A percentile compares a stretch with the other conserved stretches of the same genome.
These are phyloP conservation scores for Neonectria magnoliae DNA, from an alignment of 2,329 filamentous ascomycete species.

Conservation along the genomic window DNA sequence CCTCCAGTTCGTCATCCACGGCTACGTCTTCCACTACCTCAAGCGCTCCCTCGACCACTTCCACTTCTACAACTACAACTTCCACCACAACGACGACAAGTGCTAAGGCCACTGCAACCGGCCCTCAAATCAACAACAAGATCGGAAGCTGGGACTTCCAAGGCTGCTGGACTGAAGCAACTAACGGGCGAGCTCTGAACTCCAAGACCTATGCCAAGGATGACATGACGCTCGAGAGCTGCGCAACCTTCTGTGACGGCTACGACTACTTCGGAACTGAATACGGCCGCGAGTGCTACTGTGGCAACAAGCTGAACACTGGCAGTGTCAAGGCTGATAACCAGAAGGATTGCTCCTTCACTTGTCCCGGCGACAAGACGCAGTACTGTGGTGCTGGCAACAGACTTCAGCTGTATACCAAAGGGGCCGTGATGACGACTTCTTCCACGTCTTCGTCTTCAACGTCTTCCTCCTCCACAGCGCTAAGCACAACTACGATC, in stretches of 20 bases:
- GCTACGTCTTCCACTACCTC: neutral
- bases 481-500: constrained; percentile 4
- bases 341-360: constrained; percentile 47
- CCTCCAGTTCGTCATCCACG: neutral
- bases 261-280: constrained; percentile 48
- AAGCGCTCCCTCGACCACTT: neutral
- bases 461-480: constrained; percentile 3
- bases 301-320: constrained; percentile 46
- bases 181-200: constrained; percentile 44
- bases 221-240: constrained; percentile 49
- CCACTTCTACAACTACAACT: constrained; percentile 33
- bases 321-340: constrained; percentile 43
- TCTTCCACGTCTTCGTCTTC: constrained; percentile 12
- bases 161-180: constrained; percentile 52
- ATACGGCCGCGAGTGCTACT: constrained; percentile 53
- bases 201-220: constrained; percentile 44
- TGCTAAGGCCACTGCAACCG: constrained; percentile 30
- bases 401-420: constrained; percentile 48
- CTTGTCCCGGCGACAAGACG: constrained; percentile 45
- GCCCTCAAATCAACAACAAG: constrained; percentile 36
- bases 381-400: constrained; percentile 50
- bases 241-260: constrained; percentile 44
- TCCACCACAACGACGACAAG: constrained; percentile 30
- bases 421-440: constrained; percentile 5
- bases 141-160: constrained; percentile 46